Evolutionary conservation across 768 basidiomycete species (phyloP).

Genomic region (Pleurotus salmoneostramineus): DNA sequence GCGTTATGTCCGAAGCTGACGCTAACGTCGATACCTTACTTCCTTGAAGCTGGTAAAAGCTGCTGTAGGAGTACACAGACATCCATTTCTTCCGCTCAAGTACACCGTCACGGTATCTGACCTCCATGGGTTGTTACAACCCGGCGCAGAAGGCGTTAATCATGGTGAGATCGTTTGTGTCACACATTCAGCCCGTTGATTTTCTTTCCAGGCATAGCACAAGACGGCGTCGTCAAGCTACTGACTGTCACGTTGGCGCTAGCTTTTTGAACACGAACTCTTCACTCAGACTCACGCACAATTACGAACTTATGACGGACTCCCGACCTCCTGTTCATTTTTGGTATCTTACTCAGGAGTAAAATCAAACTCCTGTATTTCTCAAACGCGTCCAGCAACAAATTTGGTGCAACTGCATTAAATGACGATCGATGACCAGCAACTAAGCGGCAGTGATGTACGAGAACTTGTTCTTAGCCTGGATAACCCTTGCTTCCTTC

Average conservation of each 20-base stretch:
- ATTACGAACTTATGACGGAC: too few species aligned
- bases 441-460: too few species aligned
- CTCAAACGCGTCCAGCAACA: too few species aligned
- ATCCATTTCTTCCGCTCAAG: slow-evolving; percentile 34
- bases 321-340: too few species aligned
- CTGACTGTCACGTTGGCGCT: slow-evolving; percentile 4
- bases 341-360: too few species aligned
- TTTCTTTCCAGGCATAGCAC: slow-evolving; percentile 3
- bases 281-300: too few species aligned
- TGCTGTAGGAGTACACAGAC: slow-evolving; percentile 21
- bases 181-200: not conserved
- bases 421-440: too few species aligned
- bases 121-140: slow-evolving; percentile 48
- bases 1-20: not conserved
- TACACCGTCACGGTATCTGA: slow-evolving; percentile 45
- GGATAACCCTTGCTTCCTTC: too few species aligned
- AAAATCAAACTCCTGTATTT: too few species aligned
- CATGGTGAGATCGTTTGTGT: not conserved
- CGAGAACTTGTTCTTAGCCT: too few species aligned
- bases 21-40: not conserved
- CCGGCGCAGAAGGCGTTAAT: slow-evolving; percentile 39
- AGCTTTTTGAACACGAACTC: not conserved
- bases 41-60: slow-evolving; percentile 11
- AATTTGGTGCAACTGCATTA: too few species aligned
- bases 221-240: slow-evolving; percentile 7